Evolutionary conservation across 768 basidiomycete genomes (phyloP), one percentile per base, ranked within the genome.

Genomic region (Auricularia heimuer): DNA sequence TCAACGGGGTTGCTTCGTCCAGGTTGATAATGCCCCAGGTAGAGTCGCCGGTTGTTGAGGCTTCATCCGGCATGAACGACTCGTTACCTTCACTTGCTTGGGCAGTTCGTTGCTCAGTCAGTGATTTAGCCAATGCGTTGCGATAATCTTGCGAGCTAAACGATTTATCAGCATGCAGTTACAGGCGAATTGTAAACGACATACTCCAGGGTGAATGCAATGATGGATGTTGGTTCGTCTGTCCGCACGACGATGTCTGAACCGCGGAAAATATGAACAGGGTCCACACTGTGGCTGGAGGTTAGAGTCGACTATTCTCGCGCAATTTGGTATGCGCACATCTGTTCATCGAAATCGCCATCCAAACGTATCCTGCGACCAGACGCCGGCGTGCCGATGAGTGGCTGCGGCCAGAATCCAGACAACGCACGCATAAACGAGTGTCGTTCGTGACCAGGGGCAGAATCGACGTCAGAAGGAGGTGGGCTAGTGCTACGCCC

Each of bases 191-290:
- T 36, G 16, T 61, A 45, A 63, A 21, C 21, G 24, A 75, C 85
- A 70, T 70, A 93, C 92, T 89, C 92, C 61, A 99, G 77, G 4
- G 94, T 92, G 65, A 98, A 86, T 6, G 97, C 95, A 68, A 98
- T 94, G 71, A 98, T 97, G 18, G 96, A 98, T 0, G 95, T 97
- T 2, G 96, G 97, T 72, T 99, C 97, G 73, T 98, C 94, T 21
- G 94, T 94, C 21, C 96, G 84, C 21, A 99, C 89, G 62, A 98
- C 87, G 85, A 98, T 95, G 2, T 89, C 87, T 16, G 92, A 94
- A 71, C 96, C 95, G 44, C 92, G 83, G 77, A 97, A 98, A 61
- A 98, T 88, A 71, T 98, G 94, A 70, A 98, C 95, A 1, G 87
- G 87, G 72, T 92, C 89, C 67, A 82, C 81, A 74, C 87, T 82